Base-by-base conservation (phyloP, 495 filamentous ascomycete genomes). In the Aspergillus carlsbadensis region DNA sequence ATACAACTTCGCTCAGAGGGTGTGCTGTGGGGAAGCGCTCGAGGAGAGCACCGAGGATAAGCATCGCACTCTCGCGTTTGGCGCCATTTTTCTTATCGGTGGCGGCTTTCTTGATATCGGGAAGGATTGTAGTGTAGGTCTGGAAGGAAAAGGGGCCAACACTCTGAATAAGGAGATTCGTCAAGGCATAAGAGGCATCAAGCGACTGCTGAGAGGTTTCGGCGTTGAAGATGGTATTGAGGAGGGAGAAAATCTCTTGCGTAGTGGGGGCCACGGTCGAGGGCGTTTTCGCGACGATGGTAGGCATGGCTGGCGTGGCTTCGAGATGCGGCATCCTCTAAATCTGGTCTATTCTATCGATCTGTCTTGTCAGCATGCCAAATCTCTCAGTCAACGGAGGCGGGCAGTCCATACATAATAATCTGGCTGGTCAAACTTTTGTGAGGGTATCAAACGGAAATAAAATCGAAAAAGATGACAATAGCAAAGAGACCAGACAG, bases 51-150 rank as follows among this genome's bases (percentile, higher is more conserved):
- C 94, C 95, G 41, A 97, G 81, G 49, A 96, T 87, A 65, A 96
- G 92, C 85, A 98, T 95, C 46, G 93, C 89, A 67, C 94, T 91
- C 72, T 98, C 94, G 54, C 95, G 82, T 60, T 82, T 83, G 52
- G 85, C 78, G 6, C 88, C 88, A 75, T 87, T 92, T 79, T 98
- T 98, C 84, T 97, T 98, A 76, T 98, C 92, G 55, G 81, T 72
- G 10, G 95, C 91, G 45, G 88, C 91, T 77, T 96, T 96, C 72
- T 87, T 88, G 64, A 94, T 76, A 47, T 82, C 76, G 15, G 78
- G 75, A 20, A 85, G 58, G 57, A 96, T 73, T 8, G 20, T 15
- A 64, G 87, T 87, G 76, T 97, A 96, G 34, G 72, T 73, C 31
- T 79, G 72, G 52, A 97, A 81, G 34, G 90, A 91, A 10, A 84